Conservation (phyloP, 2,329 filamentous ascomycete genomes). For the Lasiodiplodia hormozganensis region DNA sequence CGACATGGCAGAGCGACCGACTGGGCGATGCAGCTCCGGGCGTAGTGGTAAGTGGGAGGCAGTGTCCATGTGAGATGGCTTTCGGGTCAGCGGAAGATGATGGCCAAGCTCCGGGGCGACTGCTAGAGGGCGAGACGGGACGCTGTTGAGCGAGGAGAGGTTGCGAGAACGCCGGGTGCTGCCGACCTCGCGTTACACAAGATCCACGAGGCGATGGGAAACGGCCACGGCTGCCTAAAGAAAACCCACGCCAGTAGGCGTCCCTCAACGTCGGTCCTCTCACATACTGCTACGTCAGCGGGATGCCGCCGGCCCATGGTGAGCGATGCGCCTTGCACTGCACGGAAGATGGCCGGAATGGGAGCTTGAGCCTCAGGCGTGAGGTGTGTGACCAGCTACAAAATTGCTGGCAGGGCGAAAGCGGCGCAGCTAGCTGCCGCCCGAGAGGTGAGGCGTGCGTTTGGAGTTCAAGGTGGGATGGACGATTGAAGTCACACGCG, state of each 20-base stretch:
- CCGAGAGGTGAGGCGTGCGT: not conserved
- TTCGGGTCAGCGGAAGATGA: not conserved
- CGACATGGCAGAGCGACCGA: not conserved
- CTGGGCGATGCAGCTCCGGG: not conserved
- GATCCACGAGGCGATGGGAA: not conserved
- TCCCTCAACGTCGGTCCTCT: not conserved
- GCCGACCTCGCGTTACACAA: not conserved
- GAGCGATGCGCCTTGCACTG: conserved; percentile 1
- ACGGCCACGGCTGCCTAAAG: not conserved
- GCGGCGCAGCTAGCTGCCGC: not conserved
- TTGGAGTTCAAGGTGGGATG: not conserved
- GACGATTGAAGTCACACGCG: not conserved
- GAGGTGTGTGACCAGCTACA: not conserved
- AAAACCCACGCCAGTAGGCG: not conserved
- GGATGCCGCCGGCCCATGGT: not conserved
- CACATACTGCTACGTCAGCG: not conserved
- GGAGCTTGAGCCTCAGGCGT: not conserved
- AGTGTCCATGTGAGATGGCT: not conserved
- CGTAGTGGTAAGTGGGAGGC: not conserved
- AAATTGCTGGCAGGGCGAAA: not conserved
- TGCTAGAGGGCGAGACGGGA: not conserved
- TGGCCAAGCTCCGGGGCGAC: not conserved
- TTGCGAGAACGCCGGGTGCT: not conserved
- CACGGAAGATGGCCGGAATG: not conserved
- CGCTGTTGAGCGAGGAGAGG: too few species aligned